Evolutionary conservation across 768 basidiomycete genomes (phyloP), one percentile per base, ranked within the genome.

Genomic region (Xerocomellus intermedius): DNA sequence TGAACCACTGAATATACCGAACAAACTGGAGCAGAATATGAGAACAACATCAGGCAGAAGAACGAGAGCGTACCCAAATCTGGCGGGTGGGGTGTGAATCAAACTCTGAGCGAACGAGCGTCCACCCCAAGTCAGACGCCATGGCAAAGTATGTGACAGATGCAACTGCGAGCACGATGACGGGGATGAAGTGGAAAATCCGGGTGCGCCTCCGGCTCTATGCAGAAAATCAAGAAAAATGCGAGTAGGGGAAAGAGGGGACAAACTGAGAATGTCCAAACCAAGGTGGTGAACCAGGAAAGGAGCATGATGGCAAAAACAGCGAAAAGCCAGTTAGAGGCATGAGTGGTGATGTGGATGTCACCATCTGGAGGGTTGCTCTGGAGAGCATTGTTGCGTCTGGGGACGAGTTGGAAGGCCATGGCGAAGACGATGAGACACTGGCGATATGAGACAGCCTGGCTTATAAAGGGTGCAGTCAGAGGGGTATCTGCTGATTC

Each of bases 1-100:
- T 79, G 53, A 79, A 76, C 80, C 79, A 82, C 52, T 79, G 79
- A 62, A 82, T 80, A 57, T 81, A 83, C 37, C 79, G 74, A 1
- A 76, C 80, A 59, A 72, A 84, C 77, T 78, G n/a, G 5, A 35
- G 19, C n/a, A 12, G 7, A 4, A 12, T 2, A 38, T 49, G 36
- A 49, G 57, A 35, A 37, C 9, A 4, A 13, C 6, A 8, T 16
- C 19, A 12, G 5, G 22, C 0, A 1, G 0, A 22, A 6, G 17
- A 28, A 19, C 2, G 4, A 12, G 22, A 17, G 51, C 73, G 47
- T 71, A 83, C 75, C 77, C 77, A 76, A 69, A 75, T 72, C 64
- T 70, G 75, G 21, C 75, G 76, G 1, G 74, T 73, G 4, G 59
- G 52, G 6, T 59, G 41, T 9, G 54, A 63, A 63, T 6, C 22